These are phyloP conservation scores for Aspergillus nanangensis DNA, from an alignment of 495 filamentous ascomycete species.

Conservation along the genomic window DNA sequence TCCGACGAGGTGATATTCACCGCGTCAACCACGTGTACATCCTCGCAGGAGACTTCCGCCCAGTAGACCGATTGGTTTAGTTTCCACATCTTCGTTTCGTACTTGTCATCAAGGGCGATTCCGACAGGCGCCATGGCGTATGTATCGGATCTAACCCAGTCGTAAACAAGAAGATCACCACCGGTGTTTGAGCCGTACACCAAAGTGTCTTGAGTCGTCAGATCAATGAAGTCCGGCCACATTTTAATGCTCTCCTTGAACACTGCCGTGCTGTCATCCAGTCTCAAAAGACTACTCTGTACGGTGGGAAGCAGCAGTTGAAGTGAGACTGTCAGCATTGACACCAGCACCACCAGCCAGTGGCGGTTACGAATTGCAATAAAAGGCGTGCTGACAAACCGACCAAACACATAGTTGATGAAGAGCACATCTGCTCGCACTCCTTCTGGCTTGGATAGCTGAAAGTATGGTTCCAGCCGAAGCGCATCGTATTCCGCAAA, in stretches of 20 bases:
- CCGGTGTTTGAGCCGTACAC: background rate
- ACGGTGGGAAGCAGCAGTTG: conserved; percentile 17
- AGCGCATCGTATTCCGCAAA: conserved; percentile 18
- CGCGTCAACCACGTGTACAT: too few species aligned
- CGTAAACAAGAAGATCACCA: conserved; percentile 7
- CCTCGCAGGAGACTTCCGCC: conserved; percentile 14
- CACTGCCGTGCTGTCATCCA: conserved; percentile 3
- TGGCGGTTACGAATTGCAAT: conserved; percentile 17
- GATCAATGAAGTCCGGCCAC: conserved; percentile 18
- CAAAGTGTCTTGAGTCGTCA: conserved; percentile 15
- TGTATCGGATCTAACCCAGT: background rate
- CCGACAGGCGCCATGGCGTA: conserved; percentile 14
- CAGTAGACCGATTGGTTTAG: conserved; percentile 22
- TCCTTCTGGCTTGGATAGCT: conserved; percentile 16
- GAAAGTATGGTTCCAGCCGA: conserved; percentile 25
- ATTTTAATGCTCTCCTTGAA: conserved; percentile 9
- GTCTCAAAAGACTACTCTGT: conserved; percentile 13
- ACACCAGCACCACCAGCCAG: conserved; percentile 19
- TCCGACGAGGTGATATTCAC: too few species aligned
- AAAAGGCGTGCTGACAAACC: conserved; percentile 16
- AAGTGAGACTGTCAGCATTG: conserved; percentile 12
- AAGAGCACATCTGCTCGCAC: conserved; percentile 18
- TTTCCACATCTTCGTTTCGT: conserved; percentile 3
- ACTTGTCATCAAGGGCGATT: conserved; percentile 6
- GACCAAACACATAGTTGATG: conserved; percentile 21